These are phyloP conservation scores for Gentiana macrophylla DNA, from an alignment of 257 asterid species.

Conservation along the genomic window DNA sequence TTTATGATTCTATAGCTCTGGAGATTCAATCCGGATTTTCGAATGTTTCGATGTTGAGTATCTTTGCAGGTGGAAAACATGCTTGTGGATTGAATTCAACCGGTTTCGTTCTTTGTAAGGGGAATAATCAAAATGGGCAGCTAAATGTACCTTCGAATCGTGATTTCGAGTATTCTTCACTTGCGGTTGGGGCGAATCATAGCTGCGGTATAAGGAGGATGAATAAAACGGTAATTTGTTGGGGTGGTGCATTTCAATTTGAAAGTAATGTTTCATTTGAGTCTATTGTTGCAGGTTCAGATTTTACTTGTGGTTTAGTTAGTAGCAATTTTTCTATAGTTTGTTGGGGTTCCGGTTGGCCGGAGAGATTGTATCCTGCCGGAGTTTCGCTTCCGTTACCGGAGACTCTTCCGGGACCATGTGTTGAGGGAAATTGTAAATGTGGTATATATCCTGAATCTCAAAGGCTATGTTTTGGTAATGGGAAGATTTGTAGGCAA, in stretches of 20 bases:
- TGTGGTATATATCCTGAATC: conserved; percentile 65
- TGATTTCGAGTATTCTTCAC: conserved; percentile 22
- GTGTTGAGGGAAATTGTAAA: conserved; percentile 35
- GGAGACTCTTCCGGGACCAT: conserved; percentile 65
- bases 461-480: conserved; percentile 48
- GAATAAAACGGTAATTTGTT: conserved; percentile 58
- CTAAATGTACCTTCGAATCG: conserved; percentile 38
- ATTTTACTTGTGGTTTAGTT: conserved; percentile 66
- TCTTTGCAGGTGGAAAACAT: conserved; percentile 53
- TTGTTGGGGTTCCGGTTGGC: conserved; percentile 88
- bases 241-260: conserved; percentile 50
- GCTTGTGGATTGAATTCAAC: conserved; percentile 50
- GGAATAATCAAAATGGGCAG: conserved; percentile 44
- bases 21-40: conserved; percentile 33
- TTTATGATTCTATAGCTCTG: conserved; percentile 4
- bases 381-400: conserved; percentile 42
- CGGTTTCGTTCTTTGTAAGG: conserved; percentile 53
- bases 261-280: conserved; percentile 44
- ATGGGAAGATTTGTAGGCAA: conserved; percentile 63
- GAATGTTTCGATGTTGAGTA: conserved; percentile 36
- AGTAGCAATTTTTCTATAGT: conserved; percentile 50
- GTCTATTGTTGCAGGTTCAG: conserved; percentile 51
- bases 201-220: conserved; percentile 49
- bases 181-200: conserved; percentile 60
- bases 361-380: conserved; percentile 20